Conservation (phyloP, 306 rosid species). For the Geum urbanum region DNA sequence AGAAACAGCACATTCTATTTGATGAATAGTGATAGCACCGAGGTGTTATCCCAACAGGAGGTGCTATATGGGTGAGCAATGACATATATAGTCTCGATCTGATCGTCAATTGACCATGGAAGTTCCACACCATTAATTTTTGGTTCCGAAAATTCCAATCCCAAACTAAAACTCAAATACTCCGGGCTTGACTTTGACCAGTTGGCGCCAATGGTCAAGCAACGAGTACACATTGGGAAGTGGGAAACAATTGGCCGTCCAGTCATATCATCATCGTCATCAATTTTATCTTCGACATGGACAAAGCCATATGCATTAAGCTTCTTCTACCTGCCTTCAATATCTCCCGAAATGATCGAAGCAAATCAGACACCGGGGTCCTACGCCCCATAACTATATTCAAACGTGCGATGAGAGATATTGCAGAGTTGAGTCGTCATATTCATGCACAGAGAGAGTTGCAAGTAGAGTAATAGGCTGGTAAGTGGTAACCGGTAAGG, state of each 20-base stretch:
- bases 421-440: not conserved
- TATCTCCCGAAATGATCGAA: not conserved
- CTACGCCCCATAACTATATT: not conserved
- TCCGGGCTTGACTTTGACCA: constrained; percentile 24
- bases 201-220: not conserved
- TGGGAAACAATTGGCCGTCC: not conserved
- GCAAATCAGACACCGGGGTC: not conserved
- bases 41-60: too few species aligned
- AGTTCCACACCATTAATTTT: not conserved
- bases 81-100: not conserved
- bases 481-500: too few species aligned
- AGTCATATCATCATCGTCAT: not conserved
- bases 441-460: not conserved
- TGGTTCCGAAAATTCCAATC: not conserved
- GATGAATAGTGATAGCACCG: too few species aligned
- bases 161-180: too few species aligned
- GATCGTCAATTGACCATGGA: not conserved
- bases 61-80: too few species aligned
- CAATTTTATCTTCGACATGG: not conserved
- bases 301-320: not conserved
- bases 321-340: not conserved
- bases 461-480: too few species aligned
- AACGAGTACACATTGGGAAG: not conserved
- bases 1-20: too few species aligned
- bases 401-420: not conserved